phyloP scores from a whole-genome alignment of 2,329 filamentous ascomycete genomes.

The Lecanoromycetidae sp. region DNA sequence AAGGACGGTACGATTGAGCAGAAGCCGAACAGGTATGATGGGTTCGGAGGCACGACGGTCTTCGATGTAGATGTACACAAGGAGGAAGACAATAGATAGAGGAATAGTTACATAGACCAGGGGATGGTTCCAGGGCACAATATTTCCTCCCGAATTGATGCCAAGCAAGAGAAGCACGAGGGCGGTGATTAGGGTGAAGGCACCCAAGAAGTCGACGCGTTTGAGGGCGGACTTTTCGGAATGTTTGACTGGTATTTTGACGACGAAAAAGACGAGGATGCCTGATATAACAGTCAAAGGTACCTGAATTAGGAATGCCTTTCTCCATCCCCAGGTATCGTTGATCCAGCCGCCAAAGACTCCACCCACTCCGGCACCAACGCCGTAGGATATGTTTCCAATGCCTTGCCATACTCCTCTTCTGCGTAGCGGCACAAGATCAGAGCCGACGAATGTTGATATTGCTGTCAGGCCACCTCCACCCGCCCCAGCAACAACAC shows the following conservation, averaged over 20 bases:
- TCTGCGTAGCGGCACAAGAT: slow-evolving; percentile 60
- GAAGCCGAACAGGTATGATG: slow-evolving; percentile 66
- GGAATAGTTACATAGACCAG: slow-evolving; percentile 60
- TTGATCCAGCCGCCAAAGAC: slow-evolving; percentile 72
- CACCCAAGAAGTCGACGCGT: slow-evolving; percentile 70
- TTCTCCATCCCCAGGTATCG: slow-evolving; percentile 59
- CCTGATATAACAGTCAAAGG: slow-evolving; percentile 64
- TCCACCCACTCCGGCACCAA: slow-evolving; percentile 69
- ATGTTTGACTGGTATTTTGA: slow-evolving; percentile 65
- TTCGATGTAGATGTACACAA: slow-evolving; percentile 62
- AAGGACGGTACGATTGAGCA: slow-evolving; percentile 60
- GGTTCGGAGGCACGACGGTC: slow-evolving; percentile 55
- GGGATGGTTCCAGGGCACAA: slow-evolving; percentile 72
- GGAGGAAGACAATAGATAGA: slow-evolving; percentile 50
- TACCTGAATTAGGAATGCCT: slow-evolving; percentile 41
- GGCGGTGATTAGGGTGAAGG: slow-evolving; percentile 52
- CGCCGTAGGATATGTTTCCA: slow-evolving; percentile 70
- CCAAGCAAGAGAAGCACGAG: slow-evolving; percentile 64
- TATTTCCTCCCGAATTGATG: slow-evolving; percentile 70
- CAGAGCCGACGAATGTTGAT: slow-evolving; percentile 53
- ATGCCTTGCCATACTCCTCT: slow-evolving; percentile 73
- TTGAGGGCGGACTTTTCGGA: slow-evolving; percentile 56
- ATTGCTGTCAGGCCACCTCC: slow-evolving; percentile 33
- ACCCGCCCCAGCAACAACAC: slow-evolving; percentile 70
- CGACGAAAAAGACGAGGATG: slow-evolving; percentile 52